Percentiles rank a stretch among this genome's conserved stretches.
Conservation (phyloP, 2,329 filamentous ascomycete species). For the Neofusicoccum sp. region DNA sequence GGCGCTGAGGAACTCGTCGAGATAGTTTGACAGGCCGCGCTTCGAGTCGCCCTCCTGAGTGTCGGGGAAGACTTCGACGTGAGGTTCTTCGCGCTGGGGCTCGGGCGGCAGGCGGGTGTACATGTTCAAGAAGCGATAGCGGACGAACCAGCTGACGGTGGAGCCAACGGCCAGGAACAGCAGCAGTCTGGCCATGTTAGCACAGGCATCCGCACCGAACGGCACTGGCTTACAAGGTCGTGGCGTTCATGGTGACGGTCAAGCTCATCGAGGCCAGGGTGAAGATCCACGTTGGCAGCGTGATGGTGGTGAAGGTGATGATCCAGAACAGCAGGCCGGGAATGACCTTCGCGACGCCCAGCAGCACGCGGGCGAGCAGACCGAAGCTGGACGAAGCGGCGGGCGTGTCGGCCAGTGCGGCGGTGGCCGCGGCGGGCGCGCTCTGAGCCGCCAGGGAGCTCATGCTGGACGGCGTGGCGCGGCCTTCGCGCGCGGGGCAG, state of each 20-base stretch:
- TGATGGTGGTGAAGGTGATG: slow-evolving; percentile 83
- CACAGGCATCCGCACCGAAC: slow-evolving; percentile 42
- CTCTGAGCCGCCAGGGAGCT: not conserved
- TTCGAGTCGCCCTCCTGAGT: slow-evolving; percentile 87
- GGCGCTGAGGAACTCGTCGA: slow-evolving; percentile 96
- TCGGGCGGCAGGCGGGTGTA: slow-evolving; percentile 92
- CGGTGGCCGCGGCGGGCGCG: not conserved
- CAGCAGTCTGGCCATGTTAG: slow-evolving; percentile 43
- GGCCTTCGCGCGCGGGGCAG: not conserved
- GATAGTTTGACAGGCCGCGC: slow-evolving; percentile 87
- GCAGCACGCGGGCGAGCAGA: slow-evolving; percentile 48
- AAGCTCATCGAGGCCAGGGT: slow-evolving; percentile 86
- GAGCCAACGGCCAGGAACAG: slow-evolving; percentile 75
- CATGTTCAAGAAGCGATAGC: slow-evolving; percentile 96
- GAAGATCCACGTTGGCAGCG: slow-evolving; percentile 84
- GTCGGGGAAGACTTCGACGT: slow-evolving; percentile 92
- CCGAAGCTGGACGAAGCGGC: slow-evolving; percentile 35
- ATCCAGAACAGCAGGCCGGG: slow-evolving; percentile 70
- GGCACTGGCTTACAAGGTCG: slow-evolving; percentile 68
- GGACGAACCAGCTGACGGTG: slow-evolving; percentile 87
- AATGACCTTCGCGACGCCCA: slow-evolving; percentile 52
- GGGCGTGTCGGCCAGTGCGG: slow-evolving; percentile 7
- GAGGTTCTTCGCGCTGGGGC: slow-evolving; percentile 91
- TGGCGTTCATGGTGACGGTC: slow-evolving; percentile 98
- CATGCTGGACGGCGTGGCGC: slow-evolving; percentile 2